Percentiles rank a stretch among this genome's conserved stretches.
Conservation (phyloP, 305 asterid genomes). For the Plantago coronopus region DNA sequence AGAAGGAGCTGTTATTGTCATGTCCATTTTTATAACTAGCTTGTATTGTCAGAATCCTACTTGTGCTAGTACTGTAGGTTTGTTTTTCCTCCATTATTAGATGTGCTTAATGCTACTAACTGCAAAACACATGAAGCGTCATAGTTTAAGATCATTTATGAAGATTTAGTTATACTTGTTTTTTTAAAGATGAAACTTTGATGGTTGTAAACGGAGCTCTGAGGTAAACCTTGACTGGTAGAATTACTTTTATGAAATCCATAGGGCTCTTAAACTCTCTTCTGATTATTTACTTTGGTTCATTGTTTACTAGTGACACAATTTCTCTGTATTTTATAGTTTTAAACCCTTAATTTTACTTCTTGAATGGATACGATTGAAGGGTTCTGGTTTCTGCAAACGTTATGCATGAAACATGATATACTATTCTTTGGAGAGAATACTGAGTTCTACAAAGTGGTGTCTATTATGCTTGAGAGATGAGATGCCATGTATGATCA, state of each 20-base stretch:
- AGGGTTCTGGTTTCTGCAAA: neutral
- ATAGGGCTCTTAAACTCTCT: neutral
- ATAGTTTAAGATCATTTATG: neutral
- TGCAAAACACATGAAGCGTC: neutral
- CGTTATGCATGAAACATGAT: neutral
- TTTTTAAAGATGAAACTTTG: neutral
- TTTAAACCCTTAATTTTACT: neutral
- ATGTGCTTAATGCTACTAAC: neutral
- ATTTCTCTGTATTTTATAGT: neutral
- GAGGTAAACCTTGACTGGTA: neutral
- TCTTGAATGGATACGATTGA: neutral
- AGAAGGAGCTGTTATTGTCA: neutral
- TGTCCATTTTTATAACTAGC: neutral
- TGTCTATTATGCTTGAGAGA: neutral
- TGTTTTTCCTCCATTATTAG: neutral
- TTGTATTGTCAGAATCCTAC: no score
- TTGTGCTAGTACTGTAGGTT: no score
- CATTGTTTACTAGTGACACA: neutral
- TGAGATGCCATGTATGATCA: no score
- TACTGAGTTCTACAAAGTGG: neutral
- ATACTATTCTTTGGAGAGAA: neutral
- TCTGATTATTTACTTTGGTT: neutral
- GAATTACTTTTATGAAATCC: neutral
- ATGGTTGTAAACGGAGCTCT: neutral
- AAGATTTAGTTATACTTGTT: neutral